These are phyloP conservation scores for Aspergillus hortae DNA, from an alignment of 2,329 filamentous ascomycete species.

Conservation along the genomic window DNA sequence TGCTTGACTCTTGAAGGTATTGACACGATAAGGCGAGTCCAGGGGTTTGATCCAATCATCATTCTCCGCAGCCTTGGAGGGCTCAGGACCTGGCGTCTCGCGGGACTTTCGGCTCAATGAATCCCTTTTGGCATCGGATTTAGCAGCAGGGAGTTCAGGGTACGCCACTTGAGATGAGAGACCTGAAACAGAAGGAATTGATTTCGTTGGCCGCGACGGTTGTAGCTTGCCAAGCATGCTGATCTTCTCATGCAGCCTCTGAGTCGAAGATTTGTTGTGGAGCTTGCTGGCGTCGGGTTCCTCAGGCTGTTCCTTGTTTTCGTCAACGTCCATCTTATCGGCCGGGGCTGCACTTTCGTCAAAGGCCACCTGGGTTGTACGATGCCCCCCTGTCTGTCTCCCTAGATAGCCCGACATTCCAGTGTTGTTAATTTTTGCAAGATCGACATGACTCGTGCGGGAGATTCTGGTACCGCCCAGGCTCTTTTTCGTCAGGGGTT, in stretches of 20 bases:
- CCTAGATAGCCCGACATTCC: slow-evolving; percentile 71
- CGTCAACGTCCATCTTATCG: slow-evolving; percentile 49
- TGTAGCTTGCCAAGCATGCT: slow-evolving; percentile 64
- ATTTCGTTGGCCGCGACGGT: slow-evolving; percentile 44
- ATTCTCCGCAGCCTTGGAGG: slow-evolving; percentile 38
- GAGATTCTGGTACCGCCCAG: slow-evolving; percentile 67
- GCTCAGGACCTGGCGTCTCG: slow-evolving; percentile 19
- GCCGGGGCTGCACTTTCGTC: slow-evolving; percentile 45
- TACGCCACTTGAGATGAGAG: slow-evolving; percentile 32
- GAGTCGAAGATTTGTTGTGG: slow-evolving; percentile 88
- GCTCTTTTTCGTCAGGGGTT: slow-evolving; percentile 84
- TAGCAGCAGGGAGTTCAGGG: slow-evolving; percentile 31
- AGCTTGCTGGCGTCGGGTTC: slow-evolving; percentile 52
- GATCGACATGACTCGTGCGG: slow-evolving; percentile 74
- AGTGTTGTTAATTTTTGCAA: slow-evolving; percentile 39
- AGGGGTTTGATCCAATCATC: slow-evolving; percentile 61
- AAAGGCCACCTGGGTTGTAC: slow-evolving; percentile 29
- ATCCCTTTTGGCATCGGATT: slow-evolving; percentile 25
- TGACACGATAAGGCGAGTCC: slow-evolving; percentile 45
- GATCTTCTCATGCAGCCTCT: slow-evolving; percentile 88
- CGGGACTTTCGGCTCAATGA: slow-evolving; percentile 16
- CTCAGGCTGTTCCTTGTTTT: slow-evolving; percentile 53
- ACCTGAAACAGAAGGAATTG: slow-evolving; percentile 36
- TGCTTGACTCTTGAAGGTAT: slow-evolving; percentile 58
- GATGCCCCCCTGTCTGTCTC: slow-evolving; percentile 63